Conservation (phyloP, 805 yeast genomes). For the Nematodospora valgi region DNA sequence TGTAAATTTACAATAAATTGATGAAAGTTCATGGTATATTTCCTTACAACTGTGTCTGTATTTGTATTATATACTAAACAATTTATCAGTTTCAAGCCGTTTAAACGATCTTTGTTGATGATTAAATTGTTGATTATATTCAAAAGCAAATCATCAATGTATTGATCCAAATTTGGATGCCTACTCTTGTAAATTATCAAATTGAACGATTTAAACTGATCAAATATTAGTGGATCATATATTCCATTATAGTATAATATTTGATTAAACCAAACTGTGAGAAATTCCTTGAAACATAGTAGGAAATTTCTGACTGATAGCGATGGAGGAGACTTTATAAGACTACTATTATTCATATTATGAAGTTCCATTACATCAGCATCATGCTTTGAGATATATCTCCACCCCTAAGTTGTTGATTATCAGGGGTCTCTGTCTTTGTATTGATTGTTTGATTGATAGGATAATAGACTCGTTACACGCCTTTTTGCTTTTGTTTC, state of each 20-base stretch:
- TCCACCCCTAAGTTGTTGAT: too few species aligned
- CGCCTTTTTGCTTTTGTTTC: too few species aligned
- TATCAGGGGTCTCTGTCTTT: too few species aligned
- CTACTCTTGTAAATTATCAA: constrained; percentile 40
- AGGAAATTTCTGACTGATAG: constrained; percentile 19
- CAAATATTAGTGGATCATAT: constrained; percentile 53
- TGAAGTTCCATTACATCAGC: too few species aligned
- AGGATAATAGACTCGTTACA: too few species aligned
- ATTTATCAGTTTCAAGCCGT: constrained; percentile 28
- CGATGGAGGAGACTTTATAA: too few species aligned
- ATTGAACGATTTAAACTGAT: constrained; percentile 38
- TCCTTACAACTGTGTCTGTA: constrained; percentile 26
- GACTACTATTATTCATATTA: too few species aligned
- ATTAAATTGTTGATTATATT: constrained; percentile 18
- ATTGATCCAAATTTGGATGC: constrained; percentile 46
- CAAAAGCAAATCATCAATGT: constrained; percentile 36
- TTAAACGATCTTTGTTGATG: constrained; percentile 6
- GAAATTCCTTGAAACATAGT: constrained; percentile 43
- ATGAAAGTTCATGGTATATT: constrained; percentile 36
- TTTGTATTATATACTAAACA: constrained; percentile 35
- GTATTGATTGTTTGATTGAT: too few species aligned
- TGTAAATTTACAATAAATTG: constrained; percentile 24
- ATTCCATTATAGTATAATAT: constrained; percentile 50
- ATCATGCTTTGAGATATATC: too few species aligned
- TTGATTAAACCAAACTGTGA: constrained; percentile 51